Base-by-base conservation (phyloP, 2,329 filamentous ascomycete genomes). In the Metarhizium rileyi region DNA sequence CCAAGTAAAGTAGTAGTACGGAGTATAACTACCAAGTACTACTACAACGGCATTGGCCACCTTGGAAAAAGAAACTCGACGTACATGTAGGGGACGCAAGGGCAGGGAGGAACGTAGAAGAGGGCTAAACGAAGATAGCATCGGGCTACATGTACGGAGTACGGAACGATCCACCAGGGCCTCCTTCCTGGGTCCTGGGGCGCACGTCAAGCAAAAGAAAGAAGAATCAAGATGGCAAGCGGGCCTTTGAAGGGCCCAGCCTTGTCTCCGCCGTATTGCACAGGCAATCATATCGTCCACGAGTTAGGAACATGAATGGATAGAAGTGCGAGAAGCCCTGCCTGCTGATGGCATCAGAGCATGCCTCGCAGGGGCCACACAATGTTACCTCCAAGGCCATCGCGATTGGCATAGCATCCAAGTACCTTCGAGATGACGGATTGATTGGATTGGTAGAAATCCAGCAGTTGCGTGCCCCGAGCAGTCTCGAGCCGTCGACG, bases 1-100 rank as follows among this genome's bases (percentile, higher is more conserved):
- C n/a, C n/a, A n/a, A n/a, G n/a, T n/a, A n/a, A n/a, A n/a, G n/a
- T n/a, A n/a, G n/a, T 42, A 5, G 38, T 42, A 42, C 22, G n/a
- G 14, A 42, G 20, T 12, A 42, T 42, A n/a, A n/a, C n/a, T n/a
- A 42, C 20, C 3, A 42, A 42, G 35, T 38, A 30, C 7, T 12
- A 30, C 7, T 44, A 42, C 36, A 45, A 51, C 41, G 26, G 49
- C 33, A 40, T 26, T 46, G 38, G 36, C 46, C 46, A 42, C 50
- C 46, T 28, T 41, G 40, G 30, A 40, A 51, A 51, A 51, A 51
- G 43, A 22, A 51, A 51, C 41, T 27, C 40, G 50, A 35, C n/a
- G n/a, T n/a, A n/a, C n/a, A n/a, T 27, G 46, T 27, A 46, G 23
- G 22, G 43, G 35, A 51, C 38, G 41, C 26, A 48, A 47, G 41